Evolutionary conservation across 2,329 filamentous ascomycete genomes (phyloP), one percentile per base, ranked within the genome.

Genomic region (Berkeleyomyces basicola): DNA sequence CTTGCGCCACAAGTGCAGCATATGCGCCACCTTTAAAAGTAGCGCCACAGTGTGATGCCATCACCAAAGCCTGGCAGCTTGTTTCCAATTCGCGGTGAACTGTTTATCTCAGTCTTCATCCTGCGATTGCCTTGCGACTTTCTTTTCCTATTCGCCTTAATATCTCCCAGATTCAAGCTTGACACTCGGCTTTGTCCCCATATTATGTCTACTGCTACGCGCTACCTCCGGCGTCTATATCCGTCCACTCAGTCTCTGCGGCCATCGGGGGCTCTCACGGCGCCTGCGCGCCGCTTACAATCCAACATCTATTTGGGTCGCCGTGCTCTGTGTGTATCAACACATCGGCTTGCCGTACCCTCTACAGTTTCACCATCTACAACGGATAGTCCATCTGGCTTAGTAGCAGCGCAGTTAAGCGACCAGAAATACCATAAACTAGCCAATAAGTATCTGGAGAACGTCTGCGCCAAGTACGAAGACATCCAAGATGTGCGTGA

Each of bases 341-440:
- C 51, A 14, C 36, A 11, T 2, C 51, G n/a, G 5, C 23, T 55
- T 39, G 51, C 33, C 31, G 11, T 37, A 14, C 5, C 51, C 10
- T 55, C 51, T n/a, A 55, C 51, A n/a, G 33, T 14, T 3, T 14
- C 51, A 42, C 57, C 55, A n/a, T 58, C 61, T 65, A 63, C 39
- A 16, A 5, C 42, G 31, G 47, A 31, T 4, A 59, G 58, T 37
- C 31, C 44, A 40, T 59, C 61, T 53, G 11, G 55, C 37, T 23
- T 58, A 4, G 46, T 33, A 37, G 33, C 62, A 11, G 57, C 51
- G 37, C 43, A 6, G 23, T 10, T 64, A n/a, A 61, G 46, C 16
- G 82, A 86, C 2, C 76, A 78, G 36, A 77, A 90, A 70, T 97
- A 95, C 72, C 85, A 95, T 70, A 79, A 87, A 63, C 77, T 88